A percentile compares a stretch with the other conserved stretches of the same genome.
Conservation (phyloP, 805 yeast genomes). For the Schizosaccharomyces cryophilus region DNA sequence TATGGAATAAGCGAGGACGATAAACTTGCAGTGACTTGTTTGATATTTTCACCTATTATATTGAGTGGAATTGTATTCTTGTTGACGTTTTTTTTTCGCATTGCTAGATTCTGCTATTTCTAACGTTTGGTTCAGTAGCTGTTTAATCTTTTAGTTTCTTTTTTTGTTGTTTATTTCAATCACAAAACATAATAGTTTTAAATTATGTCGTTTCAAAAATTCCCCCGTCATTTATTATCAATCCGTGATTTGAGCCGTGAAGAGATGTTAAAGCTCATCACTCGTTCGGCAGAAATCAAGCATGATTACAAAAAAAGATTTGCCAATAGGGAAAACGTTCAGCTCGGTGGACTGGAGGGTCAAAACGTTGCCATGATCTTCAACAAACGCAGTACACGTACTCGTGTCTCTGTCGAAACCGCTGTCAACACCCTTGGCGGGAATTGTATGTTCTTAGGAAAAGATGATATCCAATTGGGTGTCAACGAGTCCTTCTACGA, state of each 20-base stretch:
- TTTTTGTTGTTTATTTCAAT: too few species aligned
- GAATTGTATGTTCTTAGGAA: slow-evolving; percentile 87
- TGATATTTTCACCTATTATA: too few species aligned
- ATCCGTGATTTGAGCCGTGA: slow-evolving; percentile 51
- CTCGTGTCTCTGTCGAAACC: slow-evolving; percentile 82
- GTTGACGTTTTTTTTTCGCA: too few species aligned
- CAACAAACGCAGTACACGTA: slow-evolving; percentile 81
- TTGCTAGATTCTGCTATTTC: too few species aligned
- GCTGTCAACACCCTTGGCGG: slow-evolving; percentile 86
- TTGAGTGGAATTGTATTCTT: too few species aligned
- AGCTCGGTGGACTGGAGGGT: slow-evolving; percentile 19
- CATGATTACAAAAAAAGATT: slow-evolving; percentile 23
- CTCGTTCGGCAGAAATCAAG: slow-evolving; percentile 44
- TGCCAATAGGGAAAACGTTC: slow-evolving; percentile 12
- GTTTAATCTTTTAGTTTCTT: too few species aligned
- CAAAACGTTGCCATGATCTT: slow-evolving; percentile 64
- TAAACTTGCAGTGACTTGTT: too few species aligned
- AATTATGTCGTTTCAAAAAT: neutral
- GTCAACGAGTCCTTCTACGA: slow-evolving; percentile 76
- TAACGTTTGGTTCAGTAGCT: too few species aligned
- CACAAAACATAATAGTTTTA: too few species aligned
- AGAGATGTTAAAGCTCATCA: slow-evolving; percentile 49
- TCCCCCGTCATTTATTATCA: slow-evolving; percentile 49
- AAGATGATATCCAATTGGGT: slow-evolving; percentile 88
- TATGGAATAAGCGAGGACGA: too few species aligned